Percentiles rank a stretch among this genome's conserved stretches.
These are phyloP conservation scores for Cadophora sp. DNA, from an alignment of 2,329 filamentous ascomycete species.

Conservation along the genomic window DNA sequence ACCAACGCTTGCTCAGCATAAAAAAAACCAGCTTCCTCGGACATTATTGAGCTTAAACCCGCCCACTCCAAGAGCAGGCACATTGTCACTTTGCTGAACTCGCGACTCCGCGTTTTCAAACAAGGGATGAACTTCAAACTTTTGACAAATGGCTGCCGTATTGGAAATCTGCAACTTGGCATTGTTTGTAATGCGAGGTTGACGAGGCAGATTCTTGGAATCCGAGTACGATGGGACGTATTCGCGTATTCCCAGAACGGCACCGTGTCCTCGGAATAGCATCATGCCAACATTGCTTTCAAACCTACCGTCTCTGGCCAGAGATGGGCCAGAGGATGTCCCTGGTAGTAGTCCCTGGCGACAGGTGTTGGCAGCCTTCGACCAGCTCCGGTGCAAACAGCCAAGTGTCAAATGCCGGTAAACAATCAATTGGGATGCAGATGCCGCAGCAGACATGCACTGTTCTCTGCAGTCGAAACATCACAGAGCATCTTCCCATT, in stretches of 20 bases:
- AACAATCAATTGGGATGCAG: neutral
- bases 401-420: too few relatives aligned
- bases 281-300: neutral
- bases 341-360: neutral
- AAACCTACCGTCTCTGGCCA: neutral
- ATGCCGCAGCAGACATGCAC: neutral
- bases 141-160: neutral
- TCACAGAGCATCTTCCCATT: neutral
- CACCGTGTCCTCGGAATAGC: neutral
- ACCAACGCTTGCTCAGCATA: slow-evolving; percentile 1
- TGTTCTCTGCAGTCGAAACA: neutral
- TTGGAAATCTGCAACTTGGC: too few relatives aligned
- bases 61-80: neutral
- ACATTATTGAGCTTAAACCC: slow-evolving; percentile 1
- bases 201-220: neutral
- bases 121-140: neutral
- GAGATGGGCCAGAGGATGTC: neutral
- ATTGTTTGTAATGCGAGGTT: too few relatives aligned
- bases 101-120: slow-evolving; percentile 1
- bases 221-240: neutral
- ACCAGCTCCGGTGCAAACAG: too few relatives aligned
- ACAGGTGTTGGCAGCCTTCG: too few relatives aligned
- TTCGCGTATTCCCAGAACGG: neutral
- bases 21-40: neutral
- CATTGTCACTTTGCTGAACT: neutral